Evolutionary conservation across 306 rosid species (phyloP), one percentile per base, ranked within the genome.

Genomic region (Casuarina glauca): DNA sequence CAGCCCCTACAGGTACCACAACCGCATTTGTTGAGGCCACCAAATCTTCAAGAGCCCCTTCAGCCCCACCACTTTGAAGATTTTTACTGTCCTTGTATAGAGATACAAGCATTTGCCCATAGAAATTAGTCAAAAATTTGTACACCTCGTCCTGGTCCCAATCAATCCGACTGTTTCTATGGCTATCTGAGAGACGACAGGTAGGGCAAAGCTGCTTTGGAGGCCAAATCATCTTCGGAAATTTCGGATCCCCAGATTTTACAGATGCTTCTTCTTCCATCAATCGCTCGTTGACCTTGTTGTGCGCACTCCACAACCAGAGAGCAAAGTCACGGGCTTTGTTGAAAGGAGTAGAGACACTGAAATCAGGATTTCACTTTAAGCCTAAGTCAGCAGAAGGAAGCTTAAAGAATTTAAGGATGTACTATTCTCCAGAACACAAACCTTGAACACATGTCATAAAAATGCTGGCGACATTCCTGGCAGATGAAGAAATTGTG

Each of bases 1-100:
- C 99, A 63, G 99, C 97, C 70, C 99, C 99, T 42, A 93, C 79
- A 39, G 99, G 99, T 83, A 95, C 98, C 69, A 87, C 97, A 60
- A 91, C 57, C 1, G 93, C 96, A 74, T 86, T 89, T 17, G 91
- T 87, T 63, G 94, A 83, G 13, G 81, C 81, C 20, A 77, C 86
- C 46, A 85, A 54, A 55, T 94, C 97, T 79, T 94, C 97, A 72
- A 76, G 84, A 39, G 74, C 89, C 26, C 75, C 80, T 0, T 46
- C 76, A 1, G 49, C 72, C 83, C 49, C 66, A 3, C 79, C 85
- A 6, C 67, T 92, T 78, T 68, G 91, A 60, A 17, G 73, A 68
- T 58, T 19, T 19, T 72, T 82, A 80, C 66, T 88, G 76, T 82
- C 86, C 79, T 89, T 89, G 86, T 84, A 82, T 9, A 94, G 82